Conservation (phyloP, 1,284 basidiomycete genomes). For the Schizopora paradoxa region DNA sequence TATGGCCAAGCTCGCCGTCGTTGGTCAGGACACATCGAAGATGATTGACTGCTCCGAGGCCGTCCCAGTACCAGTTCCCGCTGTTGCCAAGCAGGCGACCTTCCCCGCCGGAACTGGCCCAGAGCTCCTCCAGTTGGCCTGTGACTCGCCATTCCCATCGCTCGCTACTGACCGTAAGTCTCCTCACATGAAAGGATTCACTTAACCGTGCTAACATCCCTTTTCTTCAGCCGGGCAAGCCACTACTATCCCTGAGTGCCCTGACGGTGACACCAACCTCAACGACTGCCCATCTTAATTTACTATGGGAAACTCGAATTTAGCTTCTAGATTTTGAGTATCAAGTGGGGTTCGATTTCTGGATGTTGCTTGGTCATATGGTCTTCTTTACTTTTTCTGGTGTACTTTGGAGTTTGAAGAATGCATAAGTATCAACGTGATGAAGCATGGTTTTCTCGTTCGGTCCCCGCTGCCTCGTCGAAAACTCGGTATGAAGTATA, state of each 20-base stretch:
- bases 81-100: constrained; percentile 13
- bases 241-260: constrained; percentile 9
- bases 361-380: too few relatives aligned
- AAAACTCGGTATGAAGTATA: too few relatives aligned
- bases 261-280: not conserved
- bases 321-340: too few relatives aligned
- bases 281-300: constrained; percentile 7
- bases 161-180: constrained; percentile 15
- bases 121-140: constrained; percentile 14
- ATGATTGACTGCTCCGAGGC: constrained; percentile 21
- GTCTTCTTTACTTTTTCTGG: too few relatives aligned
- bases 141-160: constrained; percentile 10
- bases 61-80: constrained; percentile 11
- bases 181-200: too few relatives aligned
- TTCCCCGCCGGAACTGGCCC: constrained; percentile 16
- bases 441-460: too few relatives aligned
- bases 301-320: too few relatives aligned
- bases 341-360: too few relatives aligned
- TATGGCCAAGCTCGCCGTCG: constrained; percentile 29
- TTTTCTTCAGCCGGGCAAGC: constrained; percentile 5
- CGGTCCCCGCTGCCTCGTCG: too few relatives aligned
- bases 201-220: too few relatives aligned
- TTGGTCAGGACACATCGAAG: constrained; percentile 25
- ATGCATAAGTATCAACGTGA: too few relatives aligned
- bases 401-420: too few relatives aligned